Evolutionary conservation across 106 monocot genomes (phyloP).

Genomic region (Dendrobium nobile): DNA sequence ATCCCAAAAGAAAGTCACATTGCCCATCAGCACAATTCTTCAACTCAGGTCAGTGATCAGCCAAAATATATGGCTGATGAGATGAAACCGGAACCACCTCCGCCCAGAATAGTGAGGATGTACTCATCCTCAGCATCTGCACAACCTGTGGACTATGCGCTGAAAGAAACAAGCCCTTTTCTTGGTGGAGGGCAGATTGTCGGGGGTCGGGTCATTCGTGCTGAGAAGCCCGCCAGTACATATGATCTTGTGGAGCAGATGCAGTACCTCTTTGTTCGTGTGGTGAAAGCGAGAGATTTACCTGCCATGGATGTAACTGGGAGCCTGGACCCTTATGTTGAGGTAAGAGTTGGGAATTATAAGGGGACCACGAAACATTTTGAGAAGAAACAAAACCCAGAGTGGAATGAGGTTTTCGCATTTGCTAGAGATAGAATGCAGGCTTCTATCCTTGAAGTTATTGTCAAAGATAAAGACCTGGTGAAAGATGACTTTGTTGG

Average conservation of each 20-base stretch:
- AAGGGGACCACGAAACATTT: conserved; percentile 36
- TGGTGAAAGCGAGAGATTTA: conserved; percentile 46
- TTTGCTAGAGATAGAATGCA: conserved; percentile 45
- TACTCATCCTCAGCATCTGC: conserved; percentile 24
- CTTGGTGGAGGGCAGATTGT: conserved; percentile 32
- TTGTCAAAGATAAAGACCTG: conserved; percentile 49
- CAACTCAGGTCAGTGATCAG: conserved; percentile 20
- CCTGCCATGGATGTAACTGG: conserved; percentile 37
- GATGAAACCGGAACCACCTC: conserved; percentile 36
- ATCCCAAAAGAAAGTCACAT: conserved; percentile 34
- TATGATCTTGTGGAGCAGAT: conserved; percentile 56
- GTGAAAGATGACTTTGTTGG: conserved; percentile 51
- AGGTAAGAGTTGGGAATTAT: conserved; percentile 54
- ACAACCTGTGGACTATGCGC: conserved; percentile 37
- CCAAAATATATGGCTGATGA: conserved; percentile 21
- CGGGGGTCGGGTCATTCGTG: conserved; percentile 30
- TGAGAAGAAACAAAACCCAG: conserved; percentile 45
- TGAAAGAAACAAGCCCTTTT: conserved; percentile 42
- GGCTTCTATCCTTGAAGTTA: conserved; percentile 32
- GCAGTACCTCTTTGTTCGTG: conserved; percentile 51
- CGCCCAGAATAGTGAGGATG: conserved; percentile 34
- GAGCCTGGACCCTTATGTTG: conserved; percentile 49
- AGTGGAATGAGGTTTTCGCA: conserved; percentile 59
- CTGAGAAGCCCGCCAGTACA: conserved; percentile 34
- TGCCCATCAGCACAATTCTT: conserved; percentile 25